Evolutionary conservation across 2,329 filamentous ascomycete species (phyloP).

Genomic region (Gnomoniopsis smithogilvyi): DNA sequence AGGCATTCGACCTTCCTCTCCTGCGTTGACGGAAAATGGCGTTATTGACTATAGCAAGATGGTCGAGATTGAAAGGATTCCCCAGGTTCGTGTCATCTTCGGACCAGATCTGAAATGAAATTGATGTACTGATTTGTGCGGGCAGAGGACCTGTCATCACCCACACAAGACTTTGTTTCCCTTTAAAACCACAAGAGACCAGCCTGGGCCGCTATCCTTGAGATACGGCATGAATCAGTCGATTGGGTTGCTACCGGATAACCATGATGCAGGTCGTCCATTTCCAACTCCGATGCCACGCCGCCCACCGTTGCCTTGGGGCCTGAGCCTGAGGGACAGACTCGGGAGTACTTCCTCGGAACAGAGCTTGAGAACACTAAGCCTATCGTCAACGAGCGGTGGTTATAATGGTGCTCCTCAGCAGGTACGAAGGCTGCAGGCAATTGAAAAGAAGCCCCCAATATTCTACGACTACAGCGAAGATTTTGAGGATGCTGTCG

Average conservation of each 20-base stretch:
- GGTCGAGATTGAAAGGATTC: conserved; percentile 46
- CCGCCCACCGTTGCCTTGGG: conserved; percentile 30
- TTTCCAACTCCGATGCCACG: conserved; percentile 19
- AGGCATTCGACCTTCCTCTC: conserved; percentile 46
- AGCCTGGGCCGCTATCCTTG: conserved; percentile 33
- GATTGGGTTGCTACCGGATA: conserved; percentile 32
- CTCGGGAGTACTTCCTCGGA: conserved; percentile 34
- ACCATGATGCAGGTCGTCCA: conserved; percentile 7
- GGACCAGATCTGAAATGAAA: background rate
- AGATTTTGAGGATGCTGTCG: conserved; percentile 37
- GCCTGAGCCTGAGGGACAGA: conserved; percentile 29
- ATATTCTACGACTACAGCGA: conserved; percentile 54
- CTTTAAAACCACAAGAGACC: conserved; percentile 31
- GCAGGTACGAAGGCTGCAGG: conserved; percentile 18
- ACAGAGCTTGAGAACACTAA: conserved; percentile 40
- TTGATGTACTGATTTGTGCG: background rate
- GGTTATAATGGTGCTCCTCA: conserved; percentile 38
- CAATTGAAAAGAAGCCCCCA: conserved; percentile 27
- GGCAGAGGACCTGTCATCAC: conserved; percentile 44
- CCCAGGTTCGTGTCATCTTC: conserved; percentile 37
- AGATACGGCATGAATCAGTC: conserved; percentile 39
- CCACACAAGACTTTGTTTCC: conserved; percentile 37
- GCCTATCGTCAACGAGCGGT: conserved; percentile 48
- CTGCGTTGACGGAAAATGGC: conserved; percentile 45
- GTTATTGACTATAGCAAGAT: conserved; percentile 47